Percentiles rank a stretch among this genome's conserved stretches.
phyloP scores from a whole-genome alignment of 768 basidiomycete species.

The Hericium alpestre region DNA sequence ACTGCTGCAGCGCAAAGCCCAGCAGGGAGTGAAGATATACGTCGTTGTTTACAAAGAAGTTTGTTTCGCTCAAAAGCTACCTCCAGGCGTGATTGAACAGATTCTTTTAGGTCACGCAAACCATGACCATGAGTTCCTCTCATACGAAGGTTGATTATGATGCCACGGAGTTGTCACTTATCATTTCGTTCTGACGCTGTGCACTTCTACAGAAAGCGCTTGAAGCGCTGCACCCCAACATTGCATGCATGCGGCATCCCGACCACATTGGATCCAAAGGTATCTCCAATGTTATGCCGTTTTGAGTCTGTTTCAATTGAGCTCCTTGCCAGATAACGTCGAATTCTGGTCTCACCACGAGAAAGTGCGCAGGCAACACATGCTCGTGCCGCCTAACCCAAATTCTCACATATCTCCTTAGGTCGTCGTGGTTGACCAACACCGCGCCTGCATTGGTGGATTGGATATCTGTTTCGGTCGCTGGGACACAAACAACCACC shows the following conservation, averaged over 20 bases:
- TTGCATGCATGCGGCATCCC: slow-evolving; percentile 82
- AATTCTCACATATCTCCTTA: slow-evolving; percentile 4
- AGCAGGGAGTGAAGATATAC: slow-evolving; percentile 86
- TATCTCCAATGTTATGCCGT: neutral
- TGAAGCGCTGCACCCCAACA: slow-evolving; percentile 78
- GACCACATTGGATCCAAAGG: slow-evolving; percentile 82
- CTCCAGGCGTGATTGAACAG: neutral
- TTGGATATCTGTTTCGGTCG: slow-evolving; percentile 95
- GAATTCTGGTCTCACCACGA: slow-evolving; percentile 92
- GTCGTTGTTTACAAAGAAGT: slow-evolving; percentile 93
- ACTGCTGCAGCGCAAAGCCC: slow-evolving; percentile 77
- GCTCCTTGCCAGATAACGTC: slow-evolving; percentile 42
- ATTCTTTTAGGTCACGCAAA: slow-evolving; percentile 62
- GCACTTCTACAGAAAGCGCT: slow-evolving; percentile 43
- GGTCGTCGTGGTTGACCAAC: slow-evolving; percentile 82
- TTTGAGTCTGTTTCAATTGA: neutral
- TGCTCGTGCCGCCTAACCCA: neutral
- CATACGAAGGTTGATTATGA: slow-evolving; percentile 59
- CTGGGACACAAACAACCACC: slow-evolving; percentile 90
- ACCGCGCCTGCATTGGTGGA: slow-evolving; percentile 80
- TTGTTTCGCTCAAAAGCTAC: neutral
- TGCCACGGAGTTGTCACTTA: no score
- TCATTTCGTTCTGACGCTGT: neutral
- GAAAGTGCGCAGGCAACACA: slow-evolving; percentile 32
- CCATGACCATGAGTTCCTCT: slow-evolving; percentile 80